Percentiles rank a stretch among this genome's conserved stretches.
Conservation (phyloP, 495 filamentous ascomycete genomes). For the Melanomma pulvis-pyrius region DNA sequence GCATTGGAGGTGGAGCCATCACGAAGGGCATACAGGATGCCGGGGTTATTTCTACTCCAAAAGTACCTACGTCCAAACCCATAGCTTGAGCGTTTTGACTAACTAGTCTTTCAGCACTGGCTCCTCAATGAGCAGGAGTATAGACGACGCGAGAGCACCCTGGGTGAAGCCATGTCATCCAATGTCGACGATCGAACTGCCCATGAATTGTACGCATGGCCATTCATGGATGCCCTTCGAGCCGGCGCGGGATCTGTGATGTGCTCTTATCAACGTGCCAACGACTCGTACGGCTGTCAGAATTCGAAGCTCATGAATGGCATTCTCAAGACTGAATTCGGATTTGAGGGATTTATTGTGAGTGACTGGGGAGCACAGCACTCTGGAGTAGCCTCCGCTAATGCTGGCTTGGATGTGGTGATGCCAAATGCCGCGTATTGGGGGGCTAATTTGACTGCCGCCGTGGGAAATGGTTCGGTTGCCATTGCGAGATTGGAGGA, state of each 20-base stretch:
- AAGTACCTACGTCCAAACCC: neutral
- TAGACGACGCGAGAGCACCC: conserved; percentile 8
- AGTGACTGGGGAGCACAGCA: conserved; percentile 42
- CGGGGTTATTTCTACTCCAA: conserved; percentile 11
- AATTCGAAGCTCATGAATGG: conserved; percentile 48
- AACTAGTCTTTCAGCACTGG: conserved; percentile 22
- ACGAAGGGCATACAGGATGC: conserved; percentile 1
- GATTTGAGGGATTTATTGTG: conserved; percentile 55
- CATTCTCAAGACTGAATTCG: conserved; percentile 56
- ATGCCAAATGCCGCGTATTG: conserved; percentile 39
- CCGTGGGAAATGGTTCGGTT: conserved; percentile 39
- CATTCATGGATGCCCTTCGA: conserved; percentile 41
- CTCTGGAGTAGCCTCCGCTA: conserved; percentile 25
- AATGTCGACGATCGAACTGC: conserved; percentile 44
- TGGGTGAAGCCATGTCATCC: conserved; percentile 3
- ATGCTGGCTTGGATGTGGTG: conserved; percentile 41
- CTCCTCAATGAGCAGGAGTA: conserved; percentile 37
- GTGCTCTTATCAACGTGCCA: conserved; percentile 48
- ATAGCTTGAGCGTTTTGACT: too few relatives aligned
- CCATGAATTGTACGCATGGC: conserved; percentile 46
- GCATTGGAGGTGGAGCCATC: neutral
- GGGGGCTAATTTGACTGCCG: conserved; percentile 37
- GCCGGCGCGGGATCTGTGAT: conserved; percentile 39
- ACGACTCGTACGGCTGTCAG: conserved; percentile 41
- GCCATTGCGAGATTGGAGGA: conserved; percentile 37